Conservation (phyloP, 306 rosid species). For the Malus orientalis region DNA sequence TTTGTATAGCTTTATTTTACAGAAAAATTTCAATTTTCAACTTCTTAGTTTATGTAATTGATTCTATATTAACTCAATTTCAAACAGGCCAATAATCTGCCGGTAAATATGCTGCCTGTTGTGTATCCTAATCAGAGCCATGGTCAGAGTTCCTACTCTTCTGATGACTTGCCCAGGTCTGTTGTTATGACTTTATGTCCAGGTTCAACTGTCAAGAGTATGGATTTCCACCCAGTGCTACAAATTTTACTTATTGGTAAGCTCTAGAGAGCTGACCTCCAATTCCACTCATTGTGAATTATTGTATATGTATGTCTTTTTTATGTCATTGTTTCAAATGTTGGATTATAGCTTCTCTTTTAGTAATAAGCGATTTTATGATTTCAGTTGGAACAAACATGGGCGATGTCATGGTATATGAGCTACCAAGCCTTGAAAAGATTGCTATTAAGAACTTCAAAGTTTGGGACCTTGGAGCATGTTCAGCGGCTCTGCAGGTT, state of each 20-base stretch:
- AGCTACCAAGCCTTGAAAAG: conserved; percentile 70
- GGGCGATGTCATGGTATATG: conserved; percentile 93
- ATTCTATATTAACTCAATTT: conserved; percentile 19
- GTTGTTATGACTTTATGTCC: conserved; percentile 63
- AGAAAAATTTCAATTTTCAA: neutral
- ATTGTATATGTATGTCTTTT: conserved; percentile 3
- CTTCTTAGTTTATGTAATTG: conserved; percentile 11
- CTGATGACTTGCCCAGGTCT: conserved; percentile 89
- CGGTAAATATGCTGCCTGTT: conserved; percentile 74
- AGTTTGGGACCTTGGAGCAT: conserved; percentile 68
- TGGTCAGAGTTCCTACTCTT: conserved; percentile 82
- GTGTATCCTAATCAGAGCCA: conserved; percentile 66
- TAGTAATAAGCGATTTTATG: conserved; percentile 1
- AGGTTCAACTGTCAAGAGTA: conserved; percentile 79
- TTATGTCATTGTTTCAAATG: neutral
- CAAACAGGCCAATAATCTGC: conserved; percentile 75
- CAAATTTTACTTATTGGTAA: conserved; percentile 90
- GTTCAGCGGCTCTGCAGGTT: conserved; percentile 78
- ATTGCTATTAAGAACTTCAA: conserved; percentile 70
- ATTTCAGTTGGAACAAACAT: conserved; percentile 82
- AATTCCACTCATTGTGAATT: neutral
- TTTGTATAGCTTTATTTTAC: conserved; percentile 2
- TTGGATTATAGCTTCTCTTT: neutral
- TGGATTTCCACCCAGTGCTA: conserved; percentile 94
- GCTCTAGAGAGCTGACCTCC: conserved; percentile 10